Percentiles rank a stretch among this genome's conserved stretches.
Conservation (phyloP, 352 stramenopile genomes). For the Globisporangium orthogonon region DNA sequence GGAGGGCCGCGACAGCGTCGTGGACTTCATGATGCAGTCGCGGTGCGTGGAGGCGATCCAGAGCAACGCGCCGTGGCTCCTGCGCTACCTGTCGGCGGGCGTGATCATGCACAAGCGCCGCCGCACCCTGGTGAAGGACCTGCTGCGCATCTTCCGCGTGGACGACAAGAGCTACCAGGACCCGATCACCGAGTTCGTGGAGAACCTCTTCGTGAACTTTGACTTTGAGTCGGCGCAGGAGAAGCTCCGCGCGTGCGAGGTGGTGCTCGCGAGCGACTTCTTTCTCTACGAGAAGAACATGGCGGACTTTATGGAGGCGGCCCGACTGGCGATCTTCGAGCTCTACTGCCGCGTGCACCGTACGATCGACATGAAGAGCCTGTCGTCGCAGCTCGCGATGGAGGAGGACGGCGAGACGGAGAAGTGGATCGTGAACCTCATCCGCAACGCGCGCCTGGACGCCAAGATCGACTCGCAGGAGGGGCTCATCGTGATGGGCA, state of each 20-base stretch:
- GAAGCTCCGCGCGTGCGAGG: constrained; percentile 91
- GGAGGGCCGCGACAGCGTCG: constrained; percentile 94
- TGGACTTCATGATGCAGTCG: constrained; percentile 95
- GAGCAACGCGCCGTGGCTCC: constrained; percentile 97
- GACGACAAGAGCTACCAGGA: constrained; percentile 82
- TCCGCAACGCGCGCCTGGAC: constrained; percentile 94
- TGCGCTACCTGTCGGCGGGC: constrained; percentile 95
- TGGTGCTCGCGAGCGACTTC: constrained; percentile 95
- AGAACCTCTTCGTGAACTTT: constrained; percentile 97
- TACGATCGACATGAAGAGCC: constrained; percentile 97
- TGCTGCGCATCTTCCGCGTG: constrained; percentile 94
- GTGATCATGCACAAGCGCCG: constrained; percentile 97
- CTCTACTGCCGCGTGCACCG: constrained; percentile 99
- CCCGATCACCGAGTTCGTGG: constrained; percentile 93
- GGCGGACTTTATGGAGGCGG: constrained; percentile 98
- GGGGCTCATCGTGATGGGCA: constrained; percentile 96
- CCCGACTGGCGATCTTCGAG: constrained; percentile 97
- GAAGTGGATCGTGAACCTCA: constrained; percentile 99
- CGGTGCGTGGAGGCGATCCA: constrained; percentile 96
- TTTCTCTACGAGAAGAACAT: constrained; percentile 96
- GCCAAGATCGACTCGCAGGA: constrained; percentile 98
- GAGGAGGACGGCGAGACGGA: constrained; percentile 94
- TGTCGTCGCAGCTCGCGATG: constrained; percentile 96
- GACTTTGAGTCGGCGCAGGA: constrained; percentile 98
- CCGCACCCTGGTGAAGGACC: constrained; percentile 90